Conservation (phyloP, 805 yeast genomes). For the Kazachstania africana region DNA sequence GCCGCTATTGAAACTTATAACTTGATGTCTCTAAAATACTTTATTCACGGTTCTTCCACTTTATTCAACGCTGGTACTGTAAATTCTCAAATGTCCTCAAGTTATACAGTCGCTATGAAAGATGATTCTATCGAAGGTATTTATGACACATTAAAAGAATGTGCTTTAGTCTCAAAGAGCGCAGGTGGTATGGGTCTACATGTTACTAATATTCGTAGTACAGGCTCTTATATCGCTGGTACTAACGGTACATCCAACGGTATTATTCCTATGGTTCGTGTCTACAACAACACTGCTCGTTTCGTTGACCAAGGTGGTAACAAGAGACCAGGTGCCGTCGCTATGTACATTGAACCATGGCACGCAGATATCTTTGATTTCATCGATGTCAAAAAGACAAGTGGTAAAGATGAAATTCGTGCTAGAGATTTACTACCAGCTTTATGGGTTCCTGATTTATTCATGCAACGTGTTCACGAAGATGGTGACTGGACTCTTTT, state of each 20-base stretch:
- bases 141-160: constrained; percentile 73
- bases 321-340: constrained; percentile 96
- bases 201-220: constrained; percentile 73
- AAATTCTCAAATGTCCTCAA: constrained; percentile 75
- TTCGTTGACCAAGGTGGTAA: constrained; percentile 98
- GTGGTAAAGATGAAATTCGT: constrained; percentile 87
- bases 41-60: constrained; percentile 94
- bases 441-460: constrained; percentile 88
- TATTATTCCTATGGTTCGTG: constrained; percentile 90
- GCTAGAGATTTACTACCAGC: constrained; percentile 92
- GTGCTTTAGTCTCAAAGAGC: constrained; percentile 84
- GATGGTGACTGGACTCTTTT: constrained; percentile 80
- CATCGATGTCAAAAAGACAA: constrained; percentile 78
- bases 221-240: constrained; percentile 82
- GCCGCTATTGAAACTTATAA: constrained; percentile 72
- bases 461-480: constrained; percentile 79
- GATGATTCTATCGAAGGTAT: constrained; percentile 95
- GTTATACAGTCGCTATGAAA: constrained; percentile 83
- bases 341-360: constrained; percentile 93
- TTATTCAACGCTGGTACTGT: constrained; percentile 89
- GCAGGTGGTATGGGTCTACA: constrained; percentile 96
- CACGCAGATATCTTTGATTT: constrained; percentile 85
- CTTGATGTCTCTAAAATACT: constrained; percentile 74
- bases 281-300: constrained; percentile 89
- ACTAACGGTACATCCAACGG: constrained; percentile 91